A percentile compares a stretch with the other conserved stretches of the same genome.
Evolutionary conservation across 1,139 yeast species (phyloP).

Genomic region (Suhomyces panamericanus): DNA sequence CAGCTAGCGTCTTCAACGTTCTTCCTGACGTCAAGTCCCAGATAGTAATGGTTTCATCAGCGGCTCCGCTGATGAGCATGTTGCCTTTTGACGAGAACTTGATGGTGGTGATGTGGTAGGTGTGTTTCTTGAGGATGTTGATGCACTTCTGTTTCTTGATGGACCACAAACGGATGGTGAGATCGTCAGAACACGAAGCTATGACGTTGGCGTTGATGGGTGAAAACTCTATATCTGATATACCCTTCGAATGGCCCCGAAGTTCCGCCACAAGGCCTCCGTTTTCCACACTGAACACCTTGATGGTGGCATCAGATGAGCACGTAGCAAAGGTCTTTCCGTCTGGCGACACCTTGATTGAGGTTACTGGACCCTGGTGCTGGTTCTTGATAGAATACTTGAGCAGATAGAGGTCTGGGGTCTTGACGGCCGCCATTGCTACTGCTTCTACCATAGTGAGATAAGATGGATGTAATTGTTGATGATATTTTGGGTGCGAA

Average conservation of each 20-base stretch:
- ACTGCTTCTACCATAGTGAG: conserved; percentile 3
- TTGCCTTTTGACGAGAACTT: conserved; percentile 75
- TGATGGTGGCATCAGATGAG: conserved; percentile 37
- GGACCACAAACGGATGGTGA: conserved; percentile 76
- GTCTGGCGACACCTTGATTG: conserved; percentile 66
- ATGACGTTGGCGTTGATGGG: conserved; percentile 67
- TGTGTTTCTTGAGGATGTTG: conserved; percentile 72
- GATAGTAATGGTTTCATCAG: conserved; percentile 86
- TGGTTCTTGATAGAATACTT: conserved; percentile 7
- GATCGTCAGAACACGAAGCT: conserved; percentile 88
- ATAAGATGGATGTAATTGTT: background rate
- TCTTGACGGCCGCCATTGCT: background rate
- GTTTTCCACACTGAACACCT: conserved; percentile 38
- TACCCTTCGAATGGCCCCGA: conserved; percentile 65
- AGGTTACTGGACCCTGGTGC: conserved; percentile 28
- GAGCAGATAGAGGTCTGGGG: conserved; percentile 14
- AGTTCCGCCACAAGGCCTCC: conserved; percentile 40
- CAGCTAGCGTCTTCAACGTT: conserved; percentile 78
- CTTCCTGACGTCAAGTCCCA: conserved; percentile 84
- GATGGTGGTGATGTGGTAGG: conserved; percentile 79
- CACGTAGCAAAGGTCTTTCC: conserved; percentile 62
- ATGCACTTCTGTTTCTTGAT: conserved; percentile 51
- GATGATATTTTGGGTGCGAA: background rate
- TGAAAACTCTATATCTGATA: conserved; percentile 73
- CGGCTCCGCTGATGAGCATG: conserved; percentile 75